These are phyloP conservation scores for Farysia itapuensis DNA, from an alignment of 1,284 basidiomycete species.

Conservation along the genomic window DNA sequence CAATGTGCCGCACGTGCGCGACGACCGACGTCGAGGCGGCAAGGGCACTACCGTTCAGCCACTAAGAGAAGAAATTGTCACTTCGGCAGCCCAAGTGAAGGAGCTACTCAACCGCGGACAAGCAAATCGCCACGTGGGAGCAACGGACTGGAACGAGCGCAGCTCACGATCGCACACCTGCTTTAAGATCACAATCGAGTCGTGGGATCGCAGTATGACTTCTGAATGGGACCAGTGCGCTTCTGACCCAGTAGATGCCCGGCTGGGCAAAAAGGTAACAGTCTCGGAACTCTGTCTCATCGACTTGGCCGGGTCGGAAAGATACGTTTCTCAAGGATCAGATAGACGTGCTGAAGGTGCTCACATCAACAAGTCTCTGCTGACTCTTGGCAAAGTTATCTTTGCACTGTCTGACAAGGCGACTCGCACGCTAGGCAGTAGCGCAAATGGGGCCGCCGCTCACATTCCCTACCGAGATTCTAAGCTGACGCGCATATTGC, in stretches of 20 bases:
- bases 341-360: conserved; percentile 59
- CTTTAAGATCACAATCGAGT: conserved; percentile 63
- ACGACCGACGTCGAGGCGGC: conserved; percentile 35
- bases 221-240: neutral
- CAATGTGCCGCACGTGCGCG: conserved; percentile 61
- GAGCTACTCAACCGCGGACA: conserved; percentile 83
- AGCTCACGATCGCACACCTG: conserved; percentile 86
- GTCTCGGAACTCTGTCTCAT: conserved; percentile 71
- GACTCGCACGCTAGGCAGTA: conserved; percentile 46
- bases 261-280: conserved; percentile 40
- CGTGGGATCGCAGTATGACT: conserved; percentile 17
- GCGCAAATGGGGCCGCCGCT: conserved; percentile 63
- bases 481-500: conserved; percentile 87
- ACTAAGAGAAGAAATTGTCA: conserved; percentile 86
- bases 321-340: conserved; percentile 64
- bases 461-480: conserved; percentile 95
- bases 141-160: conserved; percentile 95
- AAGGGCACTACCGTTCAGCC: conserved; percentile 66
- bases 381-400: conserved; percentile 59
- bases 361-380: conserved; percentile 65
- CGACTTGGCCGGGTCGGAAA: conserved; percentile 95
- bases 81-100: conserved; percentile 78
- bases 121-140: conserved; percentile 82
- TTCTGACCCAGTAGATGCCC: no score
- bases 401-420: conserved; percentile 49